Conservation (phyloP, 1,284 basidiomycete species). For the Cryptococcus hybrid region DNA sequence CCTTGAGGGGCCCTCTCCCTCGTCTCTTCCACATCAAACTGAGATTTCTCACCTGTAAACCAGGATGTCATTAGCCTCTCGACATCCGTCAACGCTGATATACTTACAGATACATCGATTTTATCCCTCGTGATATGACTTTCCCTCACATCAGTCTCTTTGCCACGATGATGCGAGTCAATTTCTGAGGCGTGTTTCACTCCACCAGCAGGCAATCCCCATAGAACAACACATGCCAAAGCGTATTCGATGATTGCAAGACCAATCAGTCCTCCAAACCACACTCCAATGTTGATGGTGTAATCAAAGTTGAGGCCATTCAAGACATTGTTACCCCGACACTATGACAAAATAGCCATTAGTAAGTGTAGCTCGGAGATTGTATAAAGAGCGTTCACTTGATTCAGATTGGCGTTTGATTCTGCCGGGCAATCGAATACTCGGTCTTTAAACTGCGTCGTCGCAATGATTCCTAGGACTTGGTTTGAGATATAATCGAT, state of each 20-base stretch:
- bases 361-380: neutral
- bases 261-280: conserved; percentile 50
- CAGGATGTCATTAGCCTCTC: neutral
- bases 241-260: conserved; percentile 43
- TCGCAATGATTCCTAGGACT: conserved; percentile 43
- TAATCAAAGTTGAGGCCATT: conserved; percentile 44
- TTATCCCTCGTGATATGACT: conserved; percentile 47
- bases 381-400: conserved; percentile 19
- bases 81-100: neutral
- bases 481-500: neutral
- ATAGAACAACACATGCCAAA: conserved; percentile 46
- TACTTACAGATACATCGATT: conserved; percentile 45
- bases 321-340: conserved; percentile 52
- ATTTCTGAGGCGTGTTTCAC: conserved; percentile 50
- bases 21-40: conserved; percentile 41
- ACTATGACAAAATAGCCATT: conserved; percentile 21
- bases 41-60: conserved; percentile 31
- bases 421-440: conserved; percentile 49
- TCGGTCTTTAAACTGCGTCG: conserved; percentile 49
- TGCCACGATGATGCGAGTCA: conserved; percentile 42
- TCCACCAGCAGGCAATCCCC: conserved; percentile 49
- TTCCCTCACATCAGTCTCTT: conserved; percentile 41
- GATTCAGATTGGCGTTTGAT: conserved; percentile 41
- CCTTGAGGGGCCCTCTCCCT: conserved; percentile 25
- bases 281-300: conserved; percentile 45